phyloP scores from a whole-genome alignment of 441 rosid species.

The Populus hybrid region DNA sequence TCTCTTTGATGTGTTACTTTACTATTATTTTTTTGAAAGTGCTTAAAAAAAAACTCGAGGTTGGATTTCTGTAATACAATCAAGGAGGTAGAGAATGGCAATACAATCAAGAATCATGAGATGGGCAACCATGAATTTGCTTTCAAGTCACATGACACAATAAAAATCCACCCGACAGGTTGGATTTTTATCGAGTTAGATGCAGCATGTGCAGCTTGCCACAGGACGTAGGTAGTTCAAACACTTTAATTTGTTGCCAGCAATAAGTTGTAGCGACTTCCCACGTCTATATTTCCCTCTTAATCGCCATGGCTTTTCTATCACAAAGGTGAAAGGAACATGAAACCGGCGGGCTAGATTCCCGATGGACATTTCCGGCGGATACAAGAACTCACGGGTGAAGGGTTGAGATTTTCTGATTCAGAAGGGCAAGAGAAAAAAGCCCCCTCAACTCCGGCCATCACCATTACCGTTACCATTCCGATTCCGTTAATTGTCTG shows the following conservation, averaged over 20 bases:
- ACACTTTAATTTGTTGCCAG: not conserved
- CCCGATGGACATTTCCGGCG: not conserved
- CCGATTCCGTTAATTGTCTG: not conserved
- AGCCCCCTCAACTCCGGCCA: not conserved
- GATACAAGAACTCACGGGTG: not conserved
- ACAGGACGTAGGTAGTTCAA: not conserved
- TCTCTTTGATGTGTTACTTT: too few species aligned
- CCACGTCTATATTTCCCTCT: too few species aligned
- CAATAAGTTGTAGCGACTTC: too few species aligned
- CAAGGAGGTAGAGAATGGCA: too few species aligned
- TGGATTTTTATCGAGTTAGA: slow-evolving; percentile 17
- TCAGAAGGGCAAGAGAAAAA: not conserved
- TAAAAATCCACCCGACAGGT: slow-evolving; percentile 26
- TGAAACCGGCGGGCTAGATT: too few species aligned
- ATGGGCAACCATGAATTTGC: too few species aligned
- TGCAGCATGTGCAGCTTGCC: not conserved
- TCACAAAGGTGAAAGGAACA: too few species aligned
- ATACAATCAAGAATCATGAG: too few species aligned
- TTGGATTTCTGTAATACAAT: too few species aligned
- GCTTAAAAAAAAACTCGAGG: too few species aligned
- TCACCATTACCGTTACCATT: not conserved
- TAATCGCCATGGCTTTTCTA: too few species aligned
- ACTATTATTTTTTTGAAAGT: too few species aligned
- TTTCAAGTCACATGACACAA: not conserved
- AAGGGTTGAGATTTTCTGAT: not conserved